These are phyloP conservation scores for Dendrobium catenatum DNA, from an alignment of 106 monocot species.

Conservation along the genomic window DNA sequence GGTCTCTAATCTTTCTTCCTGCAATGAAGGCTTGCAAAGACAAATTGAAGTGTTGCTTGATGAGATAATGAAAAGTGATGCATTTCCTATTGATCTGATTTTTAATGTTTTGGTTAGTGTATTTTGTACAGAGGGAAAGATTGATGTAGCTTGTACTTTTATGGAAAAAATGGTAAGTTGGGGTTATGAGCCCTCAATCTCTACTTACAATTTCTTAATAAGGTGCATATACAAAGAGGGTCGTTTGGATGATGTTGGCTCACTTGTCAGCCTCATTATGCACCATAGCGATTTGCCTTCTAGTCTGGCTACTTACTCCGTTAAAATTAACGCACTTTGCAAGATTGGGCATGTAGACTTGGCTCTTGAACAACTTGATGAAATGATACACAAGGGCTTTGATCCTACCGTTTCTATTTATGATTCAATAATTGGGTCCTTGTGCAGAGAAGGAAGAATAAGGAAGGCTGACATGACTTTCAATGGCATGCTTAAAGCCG, in stretches of 20 bases:
- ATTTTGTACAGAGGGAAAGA: constrained; percentile 27
- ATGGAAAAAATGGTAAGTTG: constrained; percentile 27
- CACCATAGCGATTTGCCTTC: constrained; percentile 12
- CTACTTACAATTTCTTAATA: constrained; percentile 31
- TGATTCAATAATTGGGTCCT: constrained; percentile 16
- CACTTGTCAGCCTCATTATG: constrained; percentile 14
- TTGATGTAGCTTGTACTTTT: constrained; percentile 18
- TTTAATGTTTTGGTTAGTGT: constrained; percentile 24
- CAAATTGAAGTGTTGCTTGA: constrained; percentile 24
- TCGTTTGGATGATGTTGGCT: constrained; percentile 15
- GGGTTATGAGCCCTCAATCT: constrained; percentile 30
- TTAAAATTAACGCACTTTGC: constrained; percentile 24
- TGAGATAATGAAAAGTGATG: constrained; percentile 25
- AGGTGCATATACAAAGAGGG: constrained; percentile 28
- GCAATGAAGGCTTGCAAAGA: constrained; percentile 14
- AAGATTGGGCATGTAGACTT: constrained; percentile 22
- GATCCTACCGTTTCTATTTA: constrained; percentile 24
- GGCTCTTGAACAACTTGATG: constrained; percentile 19
- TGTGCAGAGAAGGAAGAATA: constrained; percentile 6
- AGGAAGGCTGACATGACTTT: constrained; percentile 12
- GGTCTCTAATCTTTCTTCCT: constrained; percentile 10
- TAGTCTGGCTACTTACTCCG: constrained; percentile 25
- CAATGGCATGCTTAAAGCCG: constrained; percentile 7
- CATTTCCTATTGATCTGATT: constrained; percentile 21
- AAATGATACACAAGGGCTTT: constrained; percentile 30